Evolutionary conservation across 2,329 filamentous ascomycete species (phyloP).

Genomic region (Neurospora sp.): DNA sequence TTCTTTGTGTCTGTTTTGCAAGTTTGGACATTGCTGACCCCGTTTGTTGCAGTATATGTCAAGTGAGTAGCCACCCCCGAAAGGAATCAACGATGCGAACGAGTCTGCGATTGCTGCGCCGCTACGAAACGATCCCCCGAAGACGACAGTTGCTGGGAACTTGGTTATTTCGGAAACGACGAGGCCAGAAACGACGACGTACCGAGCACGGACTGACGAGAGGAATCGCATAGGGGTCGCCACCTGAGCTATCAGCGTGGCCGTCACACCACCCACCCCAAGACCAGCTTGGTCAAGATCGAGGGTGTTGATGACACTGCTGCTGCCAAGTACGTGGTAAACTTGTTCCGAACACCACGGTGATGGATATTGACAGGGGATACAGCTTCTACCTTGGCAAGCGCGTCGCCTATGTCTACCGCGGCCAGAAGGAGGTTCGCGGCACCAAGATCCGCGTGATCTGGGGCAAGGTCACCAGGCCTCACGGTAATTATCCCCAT

Average conservation of each 20-base stretch:
- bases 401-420: slow-evolving; percentile 98
- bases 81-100: slow-evolving; percentile 8
- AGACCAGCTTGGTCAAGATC: slow-evolving; percentile 94
- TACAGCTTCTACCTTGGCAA: slow-evolving; percentile 91
- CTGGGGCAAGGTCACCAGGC: slow-evolving; percentile 96
- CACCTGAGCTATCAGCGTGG: slow-evolving; percentile 97
- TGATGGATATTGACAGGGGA: slow-evolving; percentile 17
- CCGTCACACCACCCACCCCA: slow-evolving; percentile 83
- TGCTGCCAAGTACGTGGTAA: slow-evolving; percentile 65
- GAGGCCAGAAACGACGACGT: slow-evolving; percentile 1
- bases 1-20: slow-evolving; percentile 2
- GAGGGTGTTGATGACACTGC: slow-evolving; percentile 91
- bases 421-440: slow-evolving; percentile 85
- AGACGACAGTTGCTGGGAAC: slow-evolving; percentile 2
- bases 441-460: slow-evolving; percentile 98
- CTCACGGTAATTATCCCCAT: slow-evolving; percentile 62
- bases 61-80: slow-evolving; percentile 55
- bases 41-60: slow-evolving; percentile 61
- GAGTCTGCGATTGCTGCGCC: slow-evolving; percentile 5
- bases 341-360: neutral
- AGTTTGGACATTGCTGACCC: slow-evolving; percentile 27
- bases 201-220: slow-evolving; percentile 16
- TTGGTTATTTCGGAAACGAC: slow-evolving; percentile 1
- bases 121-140: slow-evolving; percentile 14
- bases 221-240: slow-evolving; percentile 61